Conservation (phyloP, 73 alveolate species). For the Durusdinium trenchii region DNA sequence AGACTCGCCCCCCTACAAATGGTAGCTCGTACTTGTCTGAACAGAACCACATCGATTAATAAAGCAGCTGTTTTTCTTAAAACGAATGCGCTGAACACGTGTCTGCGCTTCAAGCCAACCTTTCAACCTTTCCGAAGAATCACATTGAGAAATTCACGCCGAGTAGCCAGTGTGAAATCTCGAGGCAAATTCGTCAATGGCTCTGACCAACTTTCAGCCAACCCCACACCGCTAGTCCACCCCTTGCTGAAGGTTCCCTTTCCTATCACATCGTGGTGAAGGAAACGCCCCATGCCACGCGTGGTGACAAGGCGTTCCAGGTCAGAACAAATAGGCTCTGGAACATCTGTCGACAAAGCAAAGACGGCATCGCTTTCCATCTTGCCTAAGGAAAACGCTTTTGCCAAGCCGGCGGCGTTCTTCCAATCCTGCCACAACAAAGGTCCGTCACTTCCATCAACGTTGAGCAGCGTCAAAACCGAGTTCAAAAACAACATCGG, state of each 20-base stretch:
- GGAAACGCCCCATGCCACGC: neutral
- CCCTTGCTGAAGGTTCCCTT: neutral
- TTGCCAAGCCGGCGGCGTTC: neutral
- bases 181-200: neutral
- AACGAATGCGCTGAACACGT: too few species aligned
- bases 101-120: too few species aligned
- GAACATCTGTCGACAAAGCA: neutral
- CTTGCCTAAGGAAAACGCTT: neutral
- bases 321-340: neutral
- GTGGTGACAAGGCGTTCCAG: neutral
- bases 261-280: conserved; percentile 28
- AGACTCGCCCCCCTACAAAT: too few species aligned
- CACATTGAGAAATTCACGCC: too few species aligned
- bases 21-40: too few species aligned
- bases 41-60: too few species aligned
- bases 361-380: neutral
- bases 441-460: too few species aligned
- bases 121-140: too few species aligned
- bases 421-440: neutral
- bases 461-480: neutral
- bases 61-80: too few species aligned
- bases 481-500: too few species aligned
- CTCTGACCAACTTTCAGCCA: conserved; percentile 3
- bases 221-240: neutral
- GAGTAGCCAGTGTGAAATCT: neutral